Conservation (phyloP, 2,329 filamentous ascomycete species). For the Talaromyces sp. region DNA sequence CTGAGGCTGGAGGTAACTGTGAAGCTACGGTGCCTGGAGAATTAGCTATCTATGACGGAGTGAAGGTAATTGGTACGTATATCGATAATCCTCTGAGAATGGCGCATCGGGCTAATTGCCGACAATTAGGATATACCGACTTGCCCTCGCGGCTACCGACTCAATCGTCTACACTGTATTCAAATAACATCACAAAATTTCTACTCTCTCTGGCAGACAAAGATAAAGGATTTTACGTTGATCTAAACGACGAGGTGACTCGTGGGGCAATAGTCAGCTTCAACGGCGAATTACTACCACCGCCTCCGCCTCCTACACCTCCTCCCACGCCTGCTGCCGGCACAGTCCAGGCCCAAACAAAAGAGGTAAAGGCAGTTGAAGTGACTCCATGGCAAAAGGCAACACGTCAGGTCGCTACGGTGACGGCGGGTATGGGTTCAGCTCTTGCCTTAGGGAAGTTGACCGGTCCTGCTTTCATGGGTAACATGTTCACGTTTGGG, state of each 20-base stretch:
- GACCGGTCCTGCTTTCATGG: constrained; percentile 81
- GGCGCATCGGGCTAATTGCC: background rate
- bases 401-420: constrained; percentile 67
- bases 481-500: constrained; percentile 79
- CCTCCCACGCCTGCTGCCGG: constrained; percentile 52
- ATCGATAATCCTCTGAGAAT: background rate
- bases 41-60: constrained; percentile 67
- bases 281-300: constrained; percentile 71
- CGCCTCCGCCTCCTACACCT: constrained; percentile 66
- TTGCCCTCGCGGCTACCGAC: constrained; percentile 81
- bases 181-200: constrained; percentile 90
- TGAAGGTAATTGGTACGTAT: constrained; percentile 73
- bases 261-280: constrained; percentile 79
- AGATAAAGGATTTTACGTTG: constrained; percentile 74
- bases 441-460: constrained; percentile 74
- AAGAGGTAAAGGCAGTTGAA: constrained; percentile 59
- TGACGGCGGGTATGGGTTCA: constrained; percentile 75
- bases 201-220: constrained; percentile 76
- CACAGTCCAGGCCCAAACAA: constrained; percentile 44
- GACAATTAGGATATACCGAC: constrained; percentile 70
- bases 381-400: constrained; percentile 80
- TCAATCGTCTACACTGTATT: constrained; percentile 85
- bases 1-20: constrained; percentile 85
- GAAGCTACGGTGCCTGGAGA: constrained; percentile 74
- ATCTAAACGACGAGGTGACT: constrained; percentile 80